A percentile compares a stretch with the other conserved stretches of the same genome.
These are phyloP conservation scores for Cercospora sesami DNA, from an alignment of 2,329 filamentous ascomycete genomes.

Conservation along the genomic window DNA sequence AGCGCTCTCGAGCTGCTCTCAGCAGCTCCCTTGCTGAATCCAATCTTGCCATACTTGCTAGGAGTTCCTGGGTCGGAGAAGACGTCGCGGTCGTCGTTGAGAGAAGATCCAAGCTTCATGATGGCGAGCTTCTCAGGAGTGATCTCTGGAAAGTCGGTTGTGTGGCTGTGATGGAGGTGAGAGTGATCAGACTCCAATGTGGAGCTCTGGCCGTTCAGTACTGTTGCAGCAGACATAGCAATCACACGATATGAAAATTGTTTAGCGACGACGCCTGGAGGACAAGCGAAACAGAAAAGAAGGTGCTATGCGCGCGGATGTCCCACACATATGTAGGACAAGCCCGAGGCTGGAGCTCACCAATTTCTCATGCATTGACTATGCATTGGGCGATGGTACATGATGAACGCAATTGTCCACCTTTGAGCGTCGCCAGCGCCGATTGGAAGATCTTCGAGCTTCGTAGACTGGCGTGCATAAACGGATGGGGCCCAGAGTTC, in stretches of 20 bases:
- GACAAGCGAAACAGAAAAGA: background rate
- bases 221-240: conserved; percentile 10
- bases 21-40: conserved; percentile 17
- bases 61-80: conserved; percentile 28
- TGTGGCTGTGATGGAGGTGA: conserved; percentile 1
- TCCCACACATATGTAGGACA: background rate
- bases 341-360: background rate
- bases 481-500: background rate
- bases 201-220: background rate
- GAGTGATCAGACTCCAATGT: conserved; percentile 6
- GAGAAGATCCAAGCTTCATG: conserved; percentile 25
- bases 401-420: background rate
- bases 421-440: background rate
- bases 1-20: conserved; percentile 16
- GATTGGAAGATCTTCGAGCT: background rate
- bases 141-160: conserved; percentile 13
- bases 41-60: conserved; percentile 14
- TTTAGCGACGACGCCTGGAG: background rate
- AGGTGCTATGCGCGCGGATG: background rate
- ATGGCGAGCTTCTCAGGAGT: conserved; percentile 31
- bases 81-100: conserved; percentile 25
- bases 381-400: background rate
- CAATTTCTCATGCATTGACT: background rate
- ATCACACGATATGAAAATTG: background rate
- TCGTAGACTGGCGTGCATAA: background rate